Evolutionary conservation across 2,329 filamentous ascomycete genomes (phyloP), one percentile per base, ranked within the genome.

Genomic region (Fusarium hostae): DNA sequence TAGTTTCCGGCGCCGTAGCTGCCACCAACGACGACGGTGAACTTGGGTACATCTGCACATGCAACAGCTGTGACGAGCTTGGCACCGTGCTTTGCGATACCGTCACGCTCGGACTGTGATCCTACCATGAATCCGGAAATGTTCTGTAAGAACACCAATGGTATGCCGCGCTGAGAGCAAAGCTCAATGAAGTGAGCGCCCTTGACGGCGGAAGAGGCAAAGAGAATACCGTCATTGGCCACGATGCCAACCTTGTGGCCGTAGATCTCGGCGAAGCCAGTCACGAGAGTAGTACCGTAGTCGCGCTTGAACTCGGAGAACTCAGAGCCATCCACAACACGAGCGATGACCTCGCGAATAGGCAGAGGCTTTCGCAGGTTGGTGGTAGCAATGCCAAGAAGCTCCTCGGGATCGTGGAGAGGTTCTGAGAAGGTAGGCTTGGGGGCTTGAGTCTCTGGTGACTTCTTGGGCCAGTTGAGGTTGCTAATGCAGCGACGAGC

Each of bases 61-160:
- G 94, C 94, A 15, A 98, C 96, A 11, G 95, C 96, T 5, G 94
- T 97, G 32, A 98, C 96, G 22, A 99, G 89, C 84, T 99, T 98
- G 9, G 96, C 96, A 43, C 96, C 96, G 78, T 98, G 97, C 86
- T 98, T 98, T 59, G 96, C 96, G 75, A 99, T 98, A 16, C 96
- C 96, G 57, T 95, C 95, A 59, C 92, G 92, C 83, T 99, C 96
- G 1, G 95, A 94, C 76, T 96, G 94, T 22, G 90, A 89, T 45
- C 96, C 96, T 35, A 99, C 96, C 96, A 99, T 99, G 88, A 99
- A 99, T 45, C 96, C 96, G 9, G 91, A 92, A 79, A 99, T 98
- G 81, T 99, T 98, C 81, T 99, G 96, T 24, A 99, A 85, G 83
- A 98, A 98, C 55, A 98, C 87, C 13, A 98, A 86, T 2, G 96